Base-by-base conservation (phyloP, 352 stramenopile species). In the Phytophthora multivora region DNA sequence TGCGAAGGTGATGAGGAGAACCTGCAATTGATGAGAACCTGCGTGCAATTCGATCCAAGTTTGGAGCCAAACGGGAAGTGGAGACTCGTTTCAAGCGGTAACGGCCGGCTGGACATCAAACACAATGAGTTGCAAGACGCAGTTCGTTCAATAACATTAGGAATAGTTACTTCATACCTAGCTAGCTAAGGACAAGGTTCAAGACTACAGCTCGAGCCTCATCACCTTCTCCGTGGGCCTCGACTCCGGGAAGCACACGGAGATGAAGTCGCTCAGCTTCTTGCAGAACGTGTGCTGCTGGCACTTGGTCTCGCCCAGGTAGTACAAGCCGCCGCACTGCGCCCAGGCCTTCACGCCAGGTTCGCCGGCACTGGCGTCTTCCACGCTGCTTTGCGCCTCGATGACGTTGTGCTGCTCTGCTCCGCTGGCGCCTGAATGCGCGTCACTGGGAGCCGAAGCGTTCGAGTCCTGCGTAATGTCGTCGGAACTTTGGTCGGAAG, bases 121-220 rank as follows among this genome's bases (percentile, higher is more conserved):
- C 26, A 1, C 8, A 33, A 33, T 33, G 28, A 50, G 28, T 16
- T 26, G 19, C 23, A n/a, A 11, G 33, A 30, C 9, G 38, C 46
- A 31, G 16, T 52, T 38, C 49, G 43, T 59, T 55, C 48, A 68
- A 72, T 72, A 72, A 68, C 63, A 68, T 72, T 72, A 63, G 51
- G 39, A 52, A 48, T 59, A 48, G 51, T 59, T 62, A 54, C 31
- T 65, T 68, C 16, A 65, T 66, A 36, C 51, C 28, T 63, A 60
- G 51, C 25, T 33, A 21, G 28, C 28, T 33, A 9, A 8, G 18
- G 47, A 36, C 15, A 12, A 19, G 25, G 21, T 15, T 38, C 25
- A 53, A 53, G 18, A 38, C 47, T 58, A 67, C 3, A 68, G 36
- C 48, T 73, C 59, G 41, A 73, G 63, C 15, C 63, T 43, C 10